Percentiles rank a stretch among this genome's conserved stretches.
Evolutionary conservation across 805 yeast genomes (phyloP).

Genomic region (Ogataea kodamae): DNA sequence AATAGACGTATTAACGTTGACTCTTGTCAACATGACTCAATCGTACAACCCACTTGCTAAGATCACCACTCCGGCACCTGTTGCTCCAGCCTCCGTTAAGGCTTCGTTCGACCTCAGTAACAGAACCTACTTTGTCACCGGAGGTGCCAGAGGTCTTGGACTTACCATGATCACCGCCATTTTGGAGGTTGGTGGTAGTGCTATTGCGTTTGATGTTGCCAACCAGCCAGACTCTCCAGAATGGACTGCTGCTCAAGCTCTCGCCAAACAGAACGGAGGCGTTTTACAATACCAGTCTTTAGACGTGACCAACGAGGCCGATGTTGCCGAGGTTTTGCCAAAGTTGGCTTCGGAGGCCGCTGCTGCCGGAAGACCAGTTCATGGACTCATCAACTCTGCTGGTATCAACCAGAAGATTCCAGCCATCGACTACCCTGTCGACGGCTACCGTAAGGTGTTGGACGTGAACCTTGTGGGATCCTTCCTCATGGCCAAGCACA

Average conservation of each 20-base stretch:
- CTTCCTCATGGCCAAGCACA: conserved; percentile 20
- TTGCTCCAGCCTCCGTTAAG: conserved; percentile 16
- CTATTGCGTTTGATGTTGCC: conserved; percentile 12
- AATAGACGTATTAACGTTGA: background rate
- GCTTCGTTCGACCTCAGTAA: conserved; percentile 11
- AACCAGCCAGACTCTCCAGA: conserved; percentile 13
- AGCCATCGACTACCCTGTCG: conserved; percentile 17
- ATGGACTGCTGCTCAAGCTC: conserved; percentile 14
- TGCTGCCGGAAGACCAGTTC: conserved; percentile 13
- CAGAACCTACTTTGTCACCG: conserved; percentile 19
- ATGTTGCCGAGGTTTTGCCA: conserved; percentile 9
- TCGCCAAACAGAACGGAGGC: conserved; percentile 13
- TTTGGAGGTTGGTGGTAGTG: conserved; percentile 18
- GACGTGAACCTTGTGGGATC: conserved; percentile 18
- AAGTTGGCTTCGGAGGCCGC: conserved; percentile 11
- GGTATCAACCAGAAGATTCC: conserved; percentile 18
- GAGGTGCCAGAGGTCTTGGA: conserved; percentile 20
- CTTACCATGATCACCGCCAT: conserved; percentile 13
- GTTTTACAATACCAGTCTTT: conserved; percentile 10
- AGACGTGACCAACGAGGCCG: conserved; percentile 17
- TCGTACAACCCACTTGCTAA: conserved; percentile 15
- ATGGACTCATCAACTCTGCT: conserved; percentile 17
- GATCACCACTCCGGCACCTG: conserved; percentile 15
- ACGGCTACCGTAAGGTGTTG: conserved; percentile 12
- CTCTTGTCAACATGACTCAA: no score